Evolutionary conservation across 805 yeast species (phyloP).

Genomic region (Candida tallmaniae): DNA sequence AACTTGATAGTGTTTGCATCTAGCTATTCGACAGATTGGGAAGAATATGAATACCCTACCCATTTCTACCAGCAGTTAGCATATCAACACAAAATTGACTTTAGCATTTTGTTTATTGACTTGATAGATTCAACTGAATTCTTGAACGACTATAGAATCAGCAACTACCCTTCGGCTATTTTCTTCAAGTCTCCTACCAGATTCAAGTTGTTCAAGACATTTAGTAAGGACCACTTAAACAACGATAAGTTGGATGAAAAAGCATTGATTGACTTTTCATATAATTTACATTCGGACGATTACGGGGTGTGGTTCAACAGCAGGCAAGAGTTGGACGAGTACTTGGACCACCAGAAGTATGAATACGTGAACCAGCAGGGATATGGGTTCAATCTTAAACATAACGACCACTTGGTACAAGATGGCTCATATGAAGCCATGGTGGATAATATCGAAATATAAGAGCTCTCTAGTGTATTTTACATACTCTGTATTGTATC

Average conservation of each 20-base stretch:
- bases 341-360: conserved; percentile 3
- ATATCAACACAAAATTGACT: conserved; percentile 11
- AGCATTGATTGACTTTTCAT: conserved; percentile 11
- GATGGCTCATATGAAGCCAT: conserved; percentile 17
- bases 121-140: conserved; percentile 15
- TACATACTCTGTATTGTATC: too few species aligned
- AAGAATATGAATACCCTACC: conserved; percentile 23
- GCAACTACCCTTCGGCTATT: conserved; percentile 28
- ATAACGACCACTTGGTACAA: conserved; percentile 9
- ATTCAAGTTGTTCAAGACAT: conserved; percentile 21
- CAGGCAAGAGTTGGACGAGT: conserved; percentile 13
- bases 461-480: conserved; percentile 38
- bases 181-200: conserved; percentile 21
- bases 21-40: conserved; percentile 25
- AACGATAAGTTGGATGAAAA: conserved; percentile 6
- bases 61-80: conserved; percentile 34
- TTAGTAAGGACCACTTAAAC: conserved; percentile 8
- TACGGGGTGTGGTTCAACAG: conserved; percentile 16
- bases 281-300: conserved; percentile 13
- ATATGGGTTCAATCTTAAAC: conserved; percentile 9
- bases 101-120: conserved; percentile 24
- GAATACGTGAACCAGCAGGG: conserved; percentile 3
- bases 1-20: conserved; percentile 22
- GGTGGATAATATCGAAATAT: conserved; percentile 10
- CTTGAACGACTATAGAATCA: conserved; percentile 21